Evolutionary conservation across 1,284 basidiomycete species (phyloP).

Genomic region (Paramarasmius palmivorus): DNA sequence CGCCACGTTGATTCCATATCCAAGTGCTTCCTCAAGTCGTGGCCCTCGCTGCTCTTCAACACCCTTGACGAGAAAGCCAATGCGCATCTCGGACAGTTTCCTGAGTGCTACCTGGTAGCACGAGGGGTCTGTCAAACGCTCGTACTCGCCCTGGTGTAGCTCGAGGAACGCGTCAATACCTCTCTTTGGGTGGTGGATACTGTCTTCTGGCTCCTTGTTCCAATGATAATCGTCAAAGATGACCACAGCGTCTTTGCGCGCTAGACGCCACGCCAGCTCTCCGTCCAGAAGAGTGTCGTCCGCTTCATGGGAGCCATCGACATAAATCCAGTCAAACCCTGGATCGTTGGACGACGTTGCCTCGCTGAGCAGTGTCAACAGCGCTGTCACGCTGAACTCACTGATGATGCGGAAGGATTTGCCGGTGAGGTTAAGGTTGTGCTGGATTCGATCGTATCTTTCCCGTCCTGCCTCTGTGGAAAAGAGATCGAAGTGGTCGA

Average conservation of each 20-base stretch:
- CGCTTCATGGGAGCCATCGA: slow-evolving; percentile 60
- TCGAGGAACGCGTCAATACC: slow-evolving; percentile 56
- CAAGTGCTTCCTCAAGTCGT: slow-evolving; percentile 27
- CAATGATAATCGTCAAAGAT: slow-evolving; percentile 63
- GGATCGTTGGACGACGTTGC: slow-evolving; percentile 35
- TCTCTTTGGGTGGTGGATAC: slow-evolving; percentile 53
- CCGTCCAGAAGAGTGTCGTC: slow-evolving; percentile 61
- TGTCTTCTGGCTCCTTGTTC: slow-evolving; percentile 46
- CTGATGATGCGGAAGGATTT: slow-evolving; percentile 44
- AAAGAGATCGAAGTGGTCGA: slow-evolving; percentile 62
- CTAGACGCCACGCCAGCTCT: slow-evolving; percentile 58
- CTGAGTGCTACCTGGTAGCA: slow-evolving; percentile 54
- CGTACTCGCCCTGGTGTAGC: slow-evolving; percentile 51
- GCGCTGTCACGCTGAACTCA: slow-evolving; percentile 54
- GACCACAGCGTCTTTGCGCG: slow-evolving; percentile 48
- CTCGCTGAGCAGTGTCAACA: slow-evolving; percentile 49
- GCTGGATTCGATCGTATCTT: slow-evolving; percentile 42
- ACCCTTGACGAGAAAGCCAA: slow-evolving; percentile 47
- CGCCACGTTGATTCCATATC: slow-evolving; percentile 50
- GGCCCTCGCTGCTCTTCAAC: not conserved
- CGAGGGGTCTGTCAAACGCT: slow-evolving; percentile 33
- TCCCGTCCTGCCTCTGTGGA: slow-evolving; percentile 47
- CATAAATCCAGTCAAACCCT: slow-evolving; percentile 61
- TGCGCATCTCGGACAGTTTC: slow-evolving; percentile 52
- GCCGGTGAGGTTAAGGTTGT: slow-evolving; percentile 48